phyloP scores from a whole-genome alignment of 371 early-diverging fungal species.

The Mortierella sp. region DNA sequence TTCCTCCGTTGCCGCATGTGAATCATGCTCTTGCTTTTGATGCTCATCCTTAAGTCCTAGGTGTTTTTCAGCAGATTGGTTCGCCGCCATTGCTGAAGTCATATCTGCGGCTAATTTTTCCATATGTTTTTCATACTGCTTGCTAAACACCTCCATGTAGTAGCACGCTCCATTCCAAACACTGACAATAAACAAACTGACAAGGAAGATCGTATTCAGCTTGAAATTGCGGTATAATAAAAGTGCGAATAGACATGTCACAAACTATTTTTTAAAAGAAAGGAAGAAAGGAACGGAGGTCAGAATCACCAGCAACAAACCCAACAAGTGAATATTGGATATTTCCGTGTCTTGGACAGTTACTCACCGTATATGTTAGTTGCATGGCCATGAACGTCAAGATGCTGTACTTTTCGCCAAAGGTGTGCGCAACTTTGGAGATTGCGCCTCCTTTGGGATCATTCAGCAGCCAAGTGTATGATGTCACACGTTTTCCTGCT shows the following conservation, averaged over 20 bases:
- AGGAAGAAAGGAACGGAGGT: not conserved
- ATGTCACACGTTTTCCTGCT: slow-evolving; percentile 71
- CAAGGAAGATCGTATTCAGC: slow-evolving; percentile 70
- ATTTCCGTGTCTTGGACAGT: not conserved
- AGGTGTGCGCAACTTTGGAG: slow-evolving; percentile 61
- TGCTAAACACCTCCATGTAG: slow-evolving; percentile 81
- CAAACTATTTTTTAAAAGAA: slow-evolving; percentile 21
- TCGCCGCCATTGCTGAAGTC: slow-evolving; percentile 43
- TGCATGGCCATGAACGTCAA: slow-evolving; percentile 78
- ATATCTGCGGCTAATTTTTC: slow-evolving; percentile 57
- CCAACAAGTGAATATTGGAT: slow-evolving; percentile 10
- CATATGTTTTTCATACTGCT: slow-evolving; percentile 68
- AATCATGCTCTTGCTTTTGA: slow-evolving; percentile 3
- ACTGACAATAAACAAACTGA: slow-evolving; percentile 68
- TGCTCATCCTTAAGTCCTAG: not conserved
- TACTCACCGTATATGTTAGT: slow-evolving; percentile 66
- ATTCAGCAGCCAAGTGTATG: slow-evolving; percentile 76
- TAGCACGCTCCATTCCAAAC: slow-evolving; percentile 81
- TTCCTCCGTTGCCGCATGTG: not conserved
- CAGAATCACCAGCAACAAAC: not conserved
- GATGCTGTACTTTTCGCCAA: slow-evolving; percentile 69
- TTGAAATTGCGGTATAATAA: slow-evolving; percentile 61
- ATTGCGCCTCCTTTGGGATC: slow-evolving; percentile 66
- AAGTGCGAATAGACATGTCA: slow-evolving; percentile 51
- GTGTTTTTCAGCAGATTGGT: slow-evolving; percentile 28